Conservation (phyloP, 2,329 filamentous ascomycete species). For the Paramyrothecium roridum region DNA sequence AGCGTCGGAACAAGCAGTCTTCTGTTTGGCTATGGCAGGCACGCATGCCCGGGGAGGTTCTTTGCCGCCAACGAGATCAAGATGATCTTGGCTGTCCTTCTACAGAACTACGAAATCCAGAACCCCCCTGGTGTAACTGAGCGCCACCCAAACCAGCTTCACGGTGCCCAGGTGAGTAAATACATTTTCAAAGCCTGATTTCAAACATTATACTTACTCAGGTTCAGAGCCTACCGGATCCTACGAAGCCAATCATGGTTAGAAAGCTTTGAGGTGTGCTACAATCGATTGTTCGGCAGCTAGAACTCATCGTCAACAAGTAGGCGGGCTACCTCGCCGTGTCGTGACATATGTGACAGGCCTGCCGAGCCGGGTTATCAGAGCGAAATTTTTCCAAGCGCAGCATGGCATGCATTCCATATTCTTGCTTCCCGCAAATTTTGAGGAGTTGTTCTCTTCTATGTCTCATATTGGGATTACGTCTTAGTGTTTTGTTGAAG, state of each 20-base stretch:
- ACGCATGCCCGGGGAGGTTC: constrained; percentile 40
- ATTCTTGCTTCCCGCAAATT: too few species aligned
- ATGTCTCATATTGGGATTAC: too few species aligned
- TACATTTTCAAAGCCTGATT: background rate
- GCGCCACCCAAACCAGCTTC: constrained; percentile 8
- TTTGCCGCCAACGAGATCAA: constrained; percentile 44
- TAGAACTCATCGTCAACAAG: too few species aligned
- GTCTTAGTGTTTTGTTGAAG: too few species aligned
- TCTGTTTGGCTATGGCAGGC: constrained; percentile 33
- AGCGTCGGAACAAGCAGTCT: constrained; percentile 31
- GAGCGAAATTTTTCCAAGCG: too few species aligned
- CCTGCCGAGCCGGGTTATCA: too few species aligned
- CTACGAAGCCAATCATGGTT: background rate
- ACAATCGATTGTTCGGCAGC: too few species aligned
- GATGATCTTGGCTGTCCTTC: constrained; percentile 34
- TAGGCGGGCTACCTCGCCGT: too few species aligned
- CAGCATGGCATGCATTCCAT: too few species aligned
- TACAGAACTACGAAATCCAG: constrained; percentile 36
- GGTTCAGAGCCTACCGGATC: background rate
- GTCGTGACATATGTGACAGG: too few species aligned
- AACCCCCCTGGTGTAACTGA: constrained; percentile 2
- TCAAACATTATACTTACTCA: background rate
- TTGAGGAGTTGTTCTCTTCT: too few species aligned
- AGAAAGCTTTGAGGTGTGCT: background rate
- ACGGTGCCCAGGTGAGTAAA: constrained; percentile 4